A percentile compares a stretch with the other conserved stretches of the same genome.
Conservation (phyloP, 148 eudicot species). For the Vaccinium darrowii region DNA sequence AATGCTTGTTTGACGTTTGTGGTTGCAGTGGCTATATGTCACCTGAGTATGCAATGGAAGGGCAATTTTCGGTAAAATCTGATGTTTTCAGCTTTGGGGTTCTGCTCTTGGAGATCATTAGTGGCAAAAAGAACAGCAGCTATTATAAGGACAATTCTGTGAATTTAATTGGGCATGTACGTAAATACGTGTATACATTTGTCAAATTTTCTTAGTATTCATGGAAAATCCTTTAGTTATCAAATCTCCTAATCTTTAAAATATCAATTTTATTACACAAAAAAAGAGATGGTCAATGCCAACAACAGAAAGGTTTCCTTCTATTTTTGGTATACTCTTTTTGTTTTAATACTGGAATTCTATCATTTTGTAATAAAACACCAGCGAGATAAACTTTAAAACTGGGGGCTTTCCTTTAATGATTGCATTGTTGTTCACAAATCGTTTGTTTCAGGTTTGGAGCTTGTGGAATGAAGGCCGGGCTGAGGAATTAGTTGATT, state of each 20-base stretch:
- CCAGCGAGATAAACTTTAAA: neutral
- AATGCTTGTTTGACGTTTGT: conserved; percentile 19
- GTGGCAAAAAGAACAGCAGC: conserved; percentile 48
- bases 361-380: neutral
- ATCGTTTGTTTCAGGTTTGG: conserved; percentile 39
- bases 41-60: conserved; percentile 61
- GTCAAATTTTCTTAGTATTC: neutral
- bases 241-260: neutral
- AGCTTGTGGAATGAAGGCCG: conserved; percentile 42
- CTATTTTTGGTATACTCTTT: neutral
- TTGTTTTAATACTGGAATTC: neutral
- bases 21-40: conserved; percentile 58
- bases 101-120: conserved; percentile 44
- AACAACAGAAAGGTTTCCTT: neutral
- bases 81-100: conserved; percentile 66
- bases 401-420: neutral
- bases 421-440: neutral
- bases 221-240: neutral
- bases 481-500: conserved; percentile 30
- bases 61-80: conserved; percentile 48
- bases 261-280: neutral
- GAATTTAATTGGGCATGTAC: conserved; percentile 59
- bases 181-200: conserved; percentile 15
- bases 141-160: conserved; percentile 35
- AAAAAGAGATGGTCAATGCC: neutral